Evolutionary conservation across 345 rosid species (phyloP), one percentile per base, ranked within the genome.

Genomic region (Turritis glabra): DNA sequence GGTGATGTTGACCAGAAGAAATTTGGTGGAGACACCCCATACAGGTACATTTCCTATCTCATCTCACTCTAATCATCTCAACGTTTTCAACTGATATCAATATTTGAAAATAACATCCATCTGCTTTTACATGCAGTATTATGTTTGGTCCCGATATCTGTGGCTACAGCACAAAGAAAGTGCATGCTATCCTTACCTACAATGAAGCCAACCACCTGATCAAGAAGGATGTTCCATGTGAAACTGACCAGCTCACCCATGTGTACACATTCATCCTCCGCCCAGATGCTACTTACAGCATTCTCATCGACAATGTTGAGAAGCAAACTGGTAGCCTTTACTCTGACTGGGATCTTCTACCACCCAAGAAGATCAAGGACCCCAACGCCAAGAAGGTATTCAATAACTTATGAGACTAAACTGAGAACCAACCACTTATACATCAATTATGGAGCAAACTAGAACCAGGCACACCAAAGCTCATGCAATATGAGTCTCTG

Each of bases 141-240:
- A 95, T 95, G 99, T 95, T 95, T 88, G 99, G 99, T 44, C 99
- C 98, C 0, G 98, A 95, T 84, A 90, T 95, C 51, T 92, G 99
- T 81, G 99, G 99, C 60, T 85, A 89, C 85, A 90, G 88, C 82
- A 95, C 99, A 11, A 95, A 92, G 88, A 95, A 95, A 84, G 99
- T 95, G n/a, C 99, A 95, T 77, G 93, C 99, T 41, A 95, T 95
- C 82, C 96, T 95, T 57, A 89, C 68, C 78, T 88, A 95, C 88
- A 92, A 90, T 17, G 85, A 51, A 7, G 51, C 90, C 26, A 95
- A 95, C 89, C 89, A 90, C 75, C 71, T 95, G 82, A 88, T 92
- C 84, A 95, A 95, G 89, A 88, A 95, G 92, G 99, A 95, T 13
- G 98, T 95, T 46, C 90, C 98, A 25, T 95, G 99, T 74, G 99